A percentile compares a stretch with the other conserved stretches of the same genome.
phyloP scores from a whole-genome alignment of 352 stramenopile species.

The Phytophthora agathidicida region DNA sequence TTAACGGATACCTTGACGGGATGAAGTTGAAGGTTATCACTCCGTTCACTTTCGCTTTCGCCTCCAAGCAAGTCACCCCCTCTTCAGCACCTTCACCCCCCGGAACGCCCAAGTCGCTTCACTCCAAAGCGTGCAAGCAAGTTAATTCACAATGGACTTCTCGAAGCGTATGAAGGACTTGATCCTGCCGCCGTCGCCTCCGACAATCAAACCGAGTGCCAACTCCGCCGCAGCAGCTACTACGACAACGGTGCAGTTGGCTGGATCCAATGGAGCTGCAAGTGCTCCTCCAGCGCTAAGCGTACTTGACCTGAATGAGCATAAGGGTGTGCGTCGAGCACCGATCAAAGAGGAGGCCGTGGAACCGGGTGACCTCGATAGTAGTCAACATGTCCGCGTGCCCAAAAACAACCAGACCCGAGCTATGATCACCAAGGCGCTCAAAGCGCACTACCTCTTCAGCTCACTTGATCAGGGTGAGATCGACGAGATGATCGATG shows the following conservation, averaged over 20 bases:
- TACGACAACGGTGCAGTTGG: conserved; percentile 35
- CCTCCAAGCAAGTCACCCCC: conserved; percentile 24
- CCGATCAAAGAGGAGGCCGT: conserved; percentile 83
- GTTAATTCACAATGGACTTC: conserved; percentile 62
- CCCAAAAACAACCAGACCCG: conserved; percentile 79
- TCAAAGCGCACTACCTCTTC: conserved; percentile 88
- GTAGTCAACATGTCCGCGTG: conserved; percentile 54
- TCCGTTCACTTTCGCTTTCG: conserved; percentile 40
- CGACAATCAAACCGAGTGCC: conserved; percentile 58
- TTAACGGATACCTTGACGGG: conserved; percentile 1
- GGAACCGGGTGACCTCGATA: conserved; percentile 64
- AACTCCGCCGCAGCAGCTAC: conserved; percentile 33
- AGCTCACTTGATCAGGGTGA: conserved; percentile 74
- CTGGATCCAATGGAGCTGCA: conserved; percentile 13
- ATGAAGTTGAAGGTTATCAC: too few relatives aligned
- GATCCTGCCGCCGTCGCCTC: conserved; percentile 56
- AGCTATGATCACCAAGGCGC: conserved; percentile 77
- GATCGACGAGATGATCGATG: conserved; percentile 85
- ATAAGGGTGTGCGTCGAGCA: conserved; percentile 69
- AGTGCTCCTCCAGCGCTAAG: conserved; percentile 26
- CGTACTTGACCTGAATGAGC: conserved; percentile 58
- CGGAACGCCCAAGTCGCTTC: conserved; percentile 13
- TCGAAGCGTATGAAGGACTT: conserved; percentile 80
- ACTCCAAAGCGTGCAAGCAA: conserved; percentile 11
- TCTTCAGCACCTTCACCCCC: background rate